Evolutionary conservation across 768 basidiomycete genomes (phyloP).

Genomic region (Exsudoporus frostii): DNA sequence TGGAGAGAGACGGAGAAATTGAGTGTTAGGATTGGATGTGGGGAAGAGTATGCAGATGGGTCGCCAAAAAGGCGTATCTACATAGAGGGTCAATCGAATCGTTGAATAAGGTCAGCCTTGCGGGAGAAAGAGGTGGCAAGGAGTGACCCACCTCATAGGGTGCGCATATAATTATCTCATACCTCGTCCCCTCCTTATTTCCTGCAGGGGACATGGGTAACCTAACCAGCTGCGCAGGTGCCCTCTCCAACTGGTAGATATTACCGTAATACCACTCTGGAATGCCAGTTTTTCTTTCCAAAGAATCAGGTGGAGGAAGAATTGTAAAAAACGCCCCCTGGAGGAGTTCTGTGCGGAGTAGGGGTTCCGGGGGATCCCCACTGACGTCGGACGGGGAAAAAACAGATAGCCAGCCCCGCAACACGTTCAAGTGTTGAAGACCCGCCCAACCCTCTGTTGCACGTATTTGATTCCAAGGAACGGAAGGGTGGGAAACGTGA

Average conservation of each 20-base stretch:
- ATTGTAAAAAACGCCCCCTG: constrained; percentile 79
- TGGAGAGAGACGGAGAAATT: constrained; percentile 47
- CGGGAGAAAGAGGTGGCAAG: background rate
- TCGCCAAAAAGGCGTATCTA: constrained; percentile 86
- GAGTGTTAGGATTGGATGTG: constrained; percentile 55
- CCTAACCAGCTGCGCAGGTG: constrained; percentile 46
- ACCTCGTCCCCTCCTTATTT: constrained; percentile 45
- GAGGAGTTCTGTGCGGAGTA: constrained; percentile 56
- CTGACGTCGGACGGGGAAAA: constrained; percentile 38
- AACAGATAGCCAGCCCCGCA: constrained; percentile 62
- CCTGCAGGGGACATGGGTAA: constrained; percentile 44
- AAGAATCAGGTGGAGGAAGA: constrained; percentile 41
- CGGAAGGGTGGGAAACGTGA: constrained; percentile 58
- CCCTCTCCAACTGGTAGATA: constrained; percentile 66
- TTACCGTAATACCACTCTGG: constrained; percentile 80
- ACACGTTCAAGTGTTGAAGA: constrained; percentile 73
- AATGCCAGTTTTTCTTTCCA: constrained; percentile 22
- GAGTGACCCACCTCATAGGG: constrained; percentile 66
- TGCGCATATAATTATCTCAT: constrained; percentile 72
- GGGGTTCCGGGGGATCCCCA: constrained; percentile 31
- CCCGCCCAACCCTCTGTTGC: constrained; percentile 84
- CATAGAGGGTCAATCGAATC: background rate
- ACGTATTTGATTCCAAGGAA: constrained; percentile 67
- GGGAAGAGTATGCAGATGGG: constrained; percentile 42
- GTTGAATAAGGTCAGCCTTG: background rate